Base-by-base conservation (phyloP, 768 basidiomycete genomes). In the Inosperma sp. region DNA sequence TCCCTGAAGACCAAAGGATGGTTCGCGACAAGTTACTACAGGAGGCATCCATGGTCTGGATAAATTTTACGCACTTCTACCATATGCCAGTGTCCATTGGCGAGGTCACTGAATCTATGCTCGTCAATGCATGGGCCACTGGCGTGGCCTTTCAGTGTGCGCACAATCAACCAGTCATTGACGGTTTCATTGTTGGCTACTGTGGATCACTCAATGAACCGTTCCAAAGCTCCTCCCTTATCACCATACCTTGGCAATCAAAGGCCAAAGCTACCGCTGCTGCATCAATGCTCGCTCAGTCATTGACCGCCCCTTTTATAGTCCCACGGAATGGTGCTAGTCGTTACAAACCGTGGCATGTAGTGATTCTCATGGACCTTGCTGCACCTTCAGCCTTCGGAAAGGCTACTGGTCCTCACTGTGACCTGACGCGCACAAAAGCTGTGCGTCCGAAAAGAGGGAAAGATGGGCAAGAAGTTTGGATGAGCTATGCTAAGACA, bases 101-200 rank as follows among this genome's bases (percentile, higher is more conserved):
- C 17, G 19, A 21, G 19, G 37, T 14, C 34, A 35, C 34, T 17
- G 34, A 35, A 35, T 35, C 34, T 17, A 35, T 35, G 34, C 12
- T 35, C 34, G 14, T 35, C 34, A 35, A 35, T 35, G 34, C 34
- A 17, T 35, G 34, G 34, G 4, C 34, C 34, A 35, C 34, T 35
- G 34, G 34, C 34, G 21, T n/a, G n/a, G n/a, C 41, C 17, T 27
- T 42, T 22, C 19, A 22, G 4, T 31, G 17, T 30, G 17, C 33
- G 10, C 7, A 46, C 29, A 5, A 19, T 23, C 26, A 46, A 29
- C 44, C 44, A n/a, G n/a, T n/a, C n/a, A n/a, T n/a, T n/a, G n/a
- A n/a, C n/a, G n/a, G n/a, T n/a, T n/a, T 42, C 40, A 22, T 42
- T 42, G 40, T 42, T 27, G 19, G 40, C 26, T 42, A 42, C 40